Evolutionary conservation across 192 early-diverging fungal species (phyloP).

Genomic region (Radiomyces spectabilis): DNA sequence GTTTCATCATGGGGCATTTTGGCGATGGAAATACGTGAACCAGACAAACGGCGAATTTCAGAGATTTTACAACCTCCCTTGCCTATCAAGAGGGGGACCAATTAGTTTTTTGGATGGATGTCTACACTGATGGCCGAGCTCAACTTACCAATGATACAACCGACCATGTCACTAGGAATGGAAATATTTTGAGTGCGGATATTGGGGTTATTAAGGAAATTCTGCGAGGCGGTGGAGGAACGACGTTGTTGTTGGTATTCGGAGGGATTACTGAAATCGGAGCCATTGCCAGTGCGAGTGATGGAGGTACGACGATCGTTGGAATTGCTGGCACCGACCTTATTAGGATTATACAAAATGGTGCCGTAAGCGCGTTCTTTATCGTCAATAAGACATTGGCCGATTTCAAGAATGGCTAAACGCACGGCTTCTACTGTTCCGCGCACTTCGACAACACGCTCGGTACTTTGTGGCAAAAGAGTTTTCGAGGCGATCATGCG

Average conservation of each 20-base stretch:
- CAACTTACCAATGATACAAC: constrained; percentile 82
- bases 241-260: constrained; percentile 3
- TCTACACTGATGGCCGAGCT: background rate
- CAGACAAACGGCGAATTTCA: constrained; percentile 73
- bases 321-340: constrained; percentile 14
- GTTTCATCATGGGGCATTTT: constrained; percentile 71
- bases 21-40: constrained; percentile 85
- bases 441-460: constrained; percentile 83
- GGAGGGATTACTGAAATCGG: constrained; percentile 28
- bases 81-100: too few species aligned
- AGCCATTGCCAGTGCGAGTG: constrained; percentile 41
- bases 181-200: constrained; percentile 81
- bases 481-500: constrained; percentile 86
- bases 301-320: constrained; percentile 21
- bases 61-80: constrained; percentile 80
- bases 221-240: constrained; percentile 20
- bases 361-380: constrained; percentile 76
- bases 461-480: constrained; percentile 87
- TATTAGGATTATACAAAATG: constrained; percentile 76
- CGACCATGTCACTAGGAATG: constrained; percentile 93
- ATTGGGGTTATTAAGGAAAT: constrained; percentile 34
- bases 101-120: background rate
- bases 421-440: constrained; percentile 81
- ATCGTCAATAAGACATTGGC: constrained; percentile 79
- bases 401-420: constrained; percentile 79